Evolutionary conservation across 163 green algal genomes (phyloP).

Genomic region (Coccomyxa subellipsoidea): DNA sequence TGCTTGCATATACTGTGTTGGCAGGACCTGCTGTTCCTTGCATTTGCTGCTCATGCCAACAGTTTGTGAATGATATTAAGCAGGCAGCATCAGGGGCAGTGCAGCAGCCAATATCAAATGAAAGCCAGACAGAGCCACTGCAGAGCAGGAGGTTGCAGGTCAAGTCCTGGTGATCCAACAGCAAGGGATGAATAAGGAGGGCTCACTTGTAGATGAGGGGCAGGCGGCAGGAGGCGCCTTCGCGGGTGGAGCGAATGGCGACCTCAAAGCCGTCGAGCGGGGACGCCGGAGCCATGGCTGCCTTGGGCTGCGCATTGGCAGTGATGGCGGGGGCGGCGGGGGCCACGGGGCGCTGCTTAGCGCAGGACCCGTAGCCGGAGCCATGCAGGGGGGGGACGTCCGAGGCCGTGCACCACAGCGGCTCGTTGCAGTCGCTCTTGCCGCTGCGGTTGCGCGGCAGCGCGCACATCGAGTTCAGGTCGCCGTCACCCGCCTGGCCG

Average conservation of each 20-base stretch:
- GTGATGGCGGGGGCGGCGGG: neutral
- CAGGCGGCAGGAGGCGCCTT: neutral
- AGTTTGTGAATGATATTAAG: no score
- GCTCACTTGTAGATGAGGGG: conserved; percentile 10
- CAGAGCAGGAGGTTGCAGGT: no score
- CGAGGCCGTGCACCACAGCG: neutral
- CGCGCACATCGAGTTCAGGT: neutral
- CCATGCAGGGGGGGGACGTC: neutral
- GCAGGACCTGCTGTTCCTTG: no score
- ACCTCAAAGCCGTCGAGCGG: neutral
- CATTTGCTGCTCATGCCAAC: no score
- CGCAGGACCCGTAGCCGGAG: neutral
- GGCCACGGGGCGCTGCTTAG: neutral
- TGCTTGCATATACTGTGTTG: no score
- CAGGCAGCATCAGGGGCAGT: no score
- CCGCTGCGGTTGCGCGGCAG: neutral
- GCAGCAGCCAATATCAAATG: no score
- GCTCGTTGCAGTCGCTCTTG: neutral
- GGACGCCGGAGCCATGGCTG: neutral
- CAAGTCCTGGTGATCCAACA: no score
- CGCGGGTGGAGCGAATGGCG: neutral
- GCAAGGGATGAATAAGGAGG: neutral
- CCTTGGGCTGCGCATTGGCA: neutral
- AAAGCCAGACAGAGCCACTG: no score
- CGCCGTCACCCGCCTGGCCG: conserved; percentile 2